Base-by-base conservation (phyloP, 371 early-diverging fungal species). In the Rhizopus sp. region DNA sequence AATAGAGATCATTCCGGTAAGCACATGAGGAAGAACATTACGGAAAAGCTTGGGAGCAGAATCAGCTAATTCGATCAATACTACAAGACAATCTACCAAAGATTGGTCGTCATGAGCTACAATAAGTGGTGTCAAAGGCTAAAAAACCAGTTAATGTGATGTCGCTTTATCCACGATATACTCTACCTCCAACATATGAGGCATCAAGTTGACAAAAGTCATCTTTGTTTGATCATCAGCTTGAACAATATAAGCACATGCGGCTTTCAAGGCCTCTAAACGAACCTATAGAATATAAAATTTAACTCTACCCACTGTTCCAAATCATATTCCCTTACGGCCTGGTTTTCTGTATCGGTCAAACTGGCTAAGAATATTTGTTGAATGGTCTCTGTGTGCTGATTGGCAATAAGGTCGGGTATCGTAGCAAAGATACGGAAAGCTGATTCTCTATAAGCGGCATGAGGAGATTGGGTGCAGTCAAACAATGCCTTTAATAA, bases 51-150 rank as follows among this genome's bases (percentile, higher is more conserved):
- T 87, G 33, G 97, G 92, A 39, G 80, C 75, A 46, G 68, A 73
- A 59, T 91, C 93, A n/a, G 92, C 94, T 44, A 97, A 76, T 54
- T 96, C 97, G 41, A 94, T 90, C 65, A 98, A 71, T 39, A 86
- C 87, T 17, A 85, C 75, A 42, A 98, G 72, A 23, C 87, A 85
- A 38, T 94, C 94, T 8, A 85, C 82, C 47, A 92, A 79, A 0
- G 81, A 75, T 29, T 78, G 73, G 59, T 93, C 94, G 69, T 94
- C 92, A 51, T 85, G 82, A 47, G 72, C 61, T 15, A 58, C 64
- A 57, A 85, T 74, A 35, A 86, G 70, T 30, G 87, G 82, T 54
- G 83, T 77, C 23, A 92, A 75, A 49, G 88, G 83, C 73, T 77
- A 63, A 7, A n/a, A 60, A 9, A 40, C 10, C 44, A 29, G 39